phyloP scores from a whole-genome alignment of 352 stramenopile genomes.

The Pythium scleroteichum region DNA sequence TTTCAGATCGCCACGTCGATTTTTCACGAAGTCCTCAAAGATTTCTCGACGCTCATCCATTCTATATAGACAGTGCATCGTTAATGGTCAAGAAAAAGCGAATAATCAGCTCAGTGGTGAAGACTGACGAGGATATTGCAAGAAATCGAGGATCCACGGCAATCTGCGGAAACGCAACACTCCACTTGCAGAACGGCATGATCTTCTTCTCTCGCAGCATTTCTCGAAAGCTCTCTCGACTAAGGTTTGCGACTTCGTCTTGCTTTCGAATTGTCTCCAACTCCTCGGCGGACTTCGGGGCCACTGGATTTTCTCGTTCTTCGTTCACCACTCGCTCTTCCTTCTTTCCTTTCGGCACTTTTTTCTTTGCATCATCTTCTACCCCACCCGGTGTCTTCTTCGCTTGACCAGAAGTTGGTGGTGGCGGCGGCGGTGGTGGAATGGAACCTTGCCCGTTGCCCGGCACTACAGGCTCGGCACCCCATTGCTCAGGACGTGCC shows the following conservation, averaged over 20 bases:
- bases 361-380: conserved; percentile 16
- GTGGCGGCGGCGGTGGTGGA: conserved; percentile 29
- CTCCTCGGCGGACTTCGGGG: conserved; percentile 36
- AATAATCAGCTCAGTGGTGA: not conserved
- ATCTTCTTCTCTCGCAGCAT: conserved; percentile 86
- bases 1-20: conserved; percentile 76
- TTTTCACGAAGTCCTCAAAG: conserved; percentile 78
- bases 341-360: conserved; percentile 23
- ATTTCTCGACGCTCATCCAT: conserved; percentile 81
- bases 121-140: conserved; percentile 46
- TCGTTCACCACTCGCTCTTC: conserved; percentile 1
- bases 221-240: conserved; percentile 53
- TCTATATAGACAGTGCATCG: conserved; percentile 23
- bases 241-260: conserved; percentile 43
- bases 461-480: conserved; percentile 20
- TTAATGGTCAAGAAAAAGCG: no score
- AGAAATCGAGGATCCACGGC: conserved; percentile 72
- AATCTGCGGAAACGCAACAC: conserved; percentile 74
- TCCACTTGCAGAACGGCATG: conserved; percentile 85
- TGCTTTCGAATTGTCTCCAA: conserved; percentile 31
- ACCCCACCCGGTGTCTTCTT: conserved; percentile 10
- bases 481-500: conserved; percentile 72
- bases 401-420: conserved; percentile 10
- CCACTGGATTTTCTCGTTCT: conserved; percentile 13
- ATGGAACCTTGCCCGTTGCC: conserved; percentile 10